Base-by-base conservation (phyloP, 176 grass and related monocot species). In the Tuctoria greenei region DNA sequence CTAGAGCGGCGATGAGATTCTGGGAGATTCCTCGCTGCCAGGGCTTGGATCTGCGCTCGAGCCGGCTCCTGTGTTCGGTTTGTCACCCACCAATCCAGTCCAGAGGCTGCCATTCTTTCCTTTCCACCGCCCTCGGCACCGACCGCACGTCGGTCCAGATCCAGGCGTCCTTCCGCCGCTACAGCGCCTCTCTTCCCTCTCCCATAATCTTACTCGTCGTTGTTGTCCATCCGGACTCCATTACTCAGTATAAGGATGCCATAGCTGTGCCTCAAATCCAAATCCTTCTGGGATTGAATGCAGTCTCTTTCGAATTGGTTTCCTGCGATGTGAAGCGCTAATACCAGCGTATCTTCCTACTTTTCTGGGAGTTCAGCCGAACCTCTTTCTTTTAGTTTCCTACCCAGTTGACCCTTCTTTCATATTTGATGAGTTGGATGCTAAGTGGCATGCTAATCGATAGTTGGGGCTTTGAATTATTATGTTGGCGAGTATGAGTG, bases 1-100 rank as follows among this genome's bases (percentile, higher is more conserved):
- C 61, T 8, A 55, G 68, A 54, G 3, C 24, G 66, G 25, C 35
- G 60, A 7, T 24, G 85, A 43, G 80, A 78, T 87, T 86, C 62
- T 65, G 61, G 9, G 68, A 68, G 64, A 70, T 78, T 73, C 54
- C 68, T 83, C 35, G 18, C 31, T 56, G 25, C 21, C 27, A 6
- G 42, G 36, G 71, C 26, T 35, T 54, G 78, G 57, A 59, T 71
- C 69, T 66, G 50, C n/a, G 67, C 20, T 20, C 20, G 34, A 36
- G 7, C 45, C 34, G 10, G 45, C n/a, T 54, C 7, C 14, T 27
- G 45, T 20, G 61, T 66, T 77, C 28, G 44, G 61, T 52, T 77
- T 36, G 45, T 15, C n/a, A 20, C 61, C 31, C 61, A 26, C 61
- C 75, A 27, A 39, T n/a, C 31, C 45, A 51, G 61, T 11, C 13